A percentile compares a stretch with the other conserved stretches of the same genome.
Conservation (phyloP, 306 rosid genomes). For the Cucurbita ficifolia region DNA sequence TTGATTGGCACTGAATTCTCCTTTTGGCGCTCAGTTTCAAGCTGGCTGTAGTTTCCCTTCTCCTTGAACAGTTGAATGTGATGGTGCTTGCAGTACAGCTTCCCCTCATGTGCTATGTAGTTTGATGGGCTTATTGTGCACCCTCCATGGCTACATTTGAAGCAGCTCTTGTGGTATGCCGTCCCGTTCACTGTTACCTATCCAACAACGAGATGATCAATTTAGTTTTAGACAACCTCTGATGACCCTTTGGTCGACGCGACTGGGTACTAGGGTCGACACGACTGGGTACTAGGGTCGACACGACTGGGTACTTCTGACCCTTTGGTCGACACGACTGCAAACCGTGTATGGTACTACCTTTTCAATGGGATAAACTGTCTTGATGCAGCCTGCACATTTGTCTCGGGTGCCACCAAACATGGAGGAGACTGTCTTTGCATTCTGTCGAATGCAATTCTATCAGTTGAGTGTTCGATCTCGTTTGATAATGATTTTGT, state of each 20-base stretch:
- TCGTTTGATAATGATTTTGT: background rate
- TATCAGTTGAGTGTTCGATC: background rate
- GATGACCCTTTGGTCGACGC: no score
- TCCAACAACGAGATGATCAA: background rate
- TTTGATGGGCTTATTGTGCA: conserved; percentile 79
- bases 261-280: no score
- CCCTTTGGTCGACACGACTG: no score
- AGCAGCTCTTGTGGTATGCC: conserved; percentile 71
- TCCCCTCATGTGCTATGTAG: conserved; percentile 82
- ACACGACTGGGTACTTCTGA: no score
- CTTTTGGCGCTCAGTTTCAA: conserved; percentile 4
- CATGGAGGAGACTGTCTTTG: conserved; percentile 28
- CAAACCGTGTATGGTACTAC: conserved; percentile 9
- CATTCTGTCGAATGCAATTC: conserved; percentile 20
- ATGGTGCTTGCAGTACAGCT: conserved; percentile 89
- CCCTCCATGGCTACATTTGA: conserved; percentile 91
- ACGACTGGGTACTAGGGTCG: no score
- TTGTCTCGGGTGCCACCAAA: conserved; percentile 65
- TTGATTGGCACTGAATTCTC: background rate
- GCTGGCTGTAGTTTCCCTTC: conserved; percentile 20
- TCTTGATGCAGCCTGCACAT: conserved; percentile 60
- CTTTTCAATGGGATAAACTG: conserved; percentile 69
- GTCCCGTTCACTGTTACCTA: conserved; percentile 88
- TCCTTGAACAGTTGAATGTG: conserved; percentile 88
- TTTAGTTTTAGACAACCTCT: no score